phyloP scores from a whole-genome alignment of 176 grass and related monocot genomes.

The Rhynchospora breviuscula region DNA sequence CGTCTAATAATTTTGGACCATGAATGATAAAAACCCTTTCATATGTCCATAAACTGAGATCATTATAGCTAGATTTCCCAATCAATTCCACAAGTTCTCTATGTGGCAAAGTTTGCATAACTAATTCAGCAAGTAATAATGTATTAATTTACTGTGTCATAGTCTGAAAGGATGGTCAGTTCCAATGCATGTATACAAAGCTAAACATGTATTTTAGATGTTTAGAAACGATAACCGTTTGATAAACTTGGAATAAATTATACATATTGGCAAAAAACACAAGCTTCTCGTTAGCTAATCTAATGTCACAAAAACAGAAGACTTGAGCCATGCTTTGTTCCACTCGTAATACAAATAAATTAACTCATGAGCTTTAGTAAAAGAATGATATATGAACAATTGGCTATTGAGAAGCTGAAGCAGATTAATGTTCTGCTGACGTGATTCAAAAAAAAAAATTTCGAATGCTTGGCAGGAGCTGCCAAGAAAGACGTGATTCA shows the following conservation, averaged over 20 bases:
- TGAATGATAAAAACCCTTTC: neutral
- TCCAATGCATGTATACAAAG: neutral
- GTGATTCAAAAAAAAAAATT: constrained; percentile 13
- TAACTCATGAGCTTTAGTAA: neutral
- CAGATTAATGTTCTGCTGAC: constrained; percentile 29
- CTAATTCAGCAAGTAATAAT: neutral
- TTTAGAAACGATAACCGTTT: neutral
- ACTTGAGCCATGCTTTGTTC: neutral
- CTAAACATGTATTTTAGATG: neutral
- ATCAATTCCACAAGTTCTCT: too few species aligned
- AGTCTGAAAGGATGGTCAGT: neutral
- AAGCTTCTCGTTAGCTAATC: neutral
- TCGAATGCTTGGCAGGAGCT: too few species aligned
- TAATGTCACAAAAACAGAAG: neutral
- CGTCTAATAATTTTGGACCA: neutral
- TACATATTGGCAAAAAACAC: neutral
- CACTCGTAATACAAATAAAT: neutral
- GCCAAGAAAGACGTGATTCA: constrained; percentile 20
- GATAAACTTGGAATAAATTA: neutral
- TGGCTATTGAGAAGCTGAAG: constrained; percentile 7
- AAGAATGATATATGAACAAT: constrained; percentile 22
- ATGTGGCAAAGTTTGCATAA: neutral
- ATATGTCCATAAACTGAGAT: neutral
- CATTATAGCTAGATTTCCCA: neutral
- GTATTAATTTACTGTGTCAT: neutral